Evolutionary conservation across 2,329 filamentous ascomycete species (phyloP).

Genomic region (Talaromyces sp.): DNA sequence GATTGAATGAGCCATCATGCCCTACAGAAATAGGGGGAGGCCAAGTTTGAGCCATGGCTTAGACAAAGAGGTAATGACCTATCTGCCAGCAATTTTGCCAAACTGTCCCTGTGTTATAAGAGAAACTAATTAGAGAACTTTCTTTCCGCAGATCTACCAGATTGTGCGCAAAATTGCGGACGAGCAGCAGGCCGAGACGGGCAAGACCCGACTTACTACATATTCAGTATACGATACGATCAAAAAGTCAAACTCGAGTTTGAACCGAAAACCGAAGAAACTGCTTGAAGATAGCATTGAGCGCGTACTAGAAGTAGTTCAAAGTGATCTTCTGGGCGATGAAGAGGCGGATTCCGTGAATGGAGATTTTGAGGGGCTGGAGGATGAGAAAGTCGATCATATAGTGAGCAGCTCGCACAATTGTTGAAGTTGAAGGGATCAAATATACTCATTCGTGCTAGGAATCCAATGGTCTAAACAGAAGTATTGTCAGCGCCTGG

Average conservation of each 20-base stretch:
- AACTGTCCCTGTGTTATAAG: neutral
- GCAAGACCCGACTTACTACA: constrained; percentile 51
- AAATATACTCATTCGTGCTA: constrained; percentile 18
- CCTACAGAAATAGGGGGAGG: constrained; percentile 37
- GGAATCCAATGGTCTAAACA: constrained; percentile 61
- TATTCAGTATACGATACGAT: constrained; percentile 70
- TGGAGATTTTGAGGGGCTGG: constrained; percentile 48
- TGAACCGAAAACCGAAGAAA: constrained; percentile 76
- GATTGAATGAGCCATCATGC: constrained; percentile 27
- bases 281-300: constrained; percentile 81
- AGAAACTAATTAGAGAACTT: constrained; percentile 12
- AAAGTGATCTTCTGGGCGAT: constrained; percentile 56
- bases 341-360: constrained; percentile 49
- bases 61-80: constrained; percentile 54
- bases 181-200: constrained; percentile 52
- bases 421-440: constrained; percentile 18
- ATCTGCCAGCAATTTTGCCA: neutral
- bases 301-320: constrained; percentile 68
- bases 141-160: constrained; percentile 58
- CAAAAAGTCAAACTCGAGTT: constrained; percentile 76
- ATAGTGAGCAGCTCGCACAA: neutral
- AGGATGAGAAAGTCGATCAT: constrained; percentile 33
- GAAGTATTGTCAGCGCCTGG: constrained; percentile 59
- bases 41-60: constrained; percentile 51
- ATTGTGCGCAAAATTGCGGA: constrained; percentile 72